Conservation (phyloP, 2,329 filamentous ascomycete genomes). For the Apiospora marii region DNA sequence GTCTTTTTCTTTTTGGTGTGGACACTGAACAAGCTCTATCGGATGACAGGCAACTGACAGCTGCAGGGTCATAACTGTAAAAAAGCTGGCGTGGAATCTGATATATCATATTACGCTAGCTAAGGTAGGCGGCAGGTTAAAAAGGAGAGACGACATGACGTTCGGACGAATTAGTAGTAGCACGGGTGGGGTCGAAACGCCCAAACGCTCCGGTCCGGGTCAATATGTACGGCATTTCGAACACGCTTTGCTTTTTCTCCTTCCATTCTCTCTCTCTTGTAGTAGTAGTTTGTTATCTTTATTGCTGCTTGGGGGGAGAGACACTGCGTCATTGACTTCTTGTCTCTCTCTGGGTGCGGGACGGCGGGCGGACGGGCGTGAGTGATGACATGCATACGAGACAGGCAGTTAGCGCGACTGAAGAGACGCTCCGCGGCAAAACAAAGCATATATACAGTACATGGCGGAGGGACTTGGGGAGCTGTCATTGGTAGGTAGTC, state of each 20-base stretch:
- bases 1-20: too few species aligned
- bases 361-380: background rate
- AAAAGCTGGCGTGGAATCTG: background rate
- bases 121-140: background rate
- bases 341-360: background rate
- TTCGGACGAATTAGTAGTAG: background rate
- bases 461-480: background rate
- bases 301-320: background rate
- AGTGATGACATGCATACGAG: constrained; percentile 3
- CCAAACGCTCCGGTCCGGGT: background rate
- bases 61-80: constrained; percentile 5
- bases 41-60: constrained; percentile 6
- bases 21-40: background rate
- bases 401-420: background rate
- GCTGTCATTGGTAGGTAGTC: too few species aligned
- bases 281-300: too few species aligned
- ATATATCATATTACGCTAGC: background rate
- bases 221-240: background rate
- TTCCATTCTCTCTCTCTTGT: too few species aligned
- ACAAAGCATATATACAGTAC: background rate
- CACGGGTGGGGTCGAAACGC: background rate
- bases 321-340: background rate
- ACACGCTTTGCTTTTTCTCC: background rate
- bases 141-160: background rate
- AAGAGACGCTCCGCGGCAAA: constrained; percentile 2